Conservation (phyloP, 495 filamentous ascomycete genomes). For the Talaromyces nanjingensis region DNA sequence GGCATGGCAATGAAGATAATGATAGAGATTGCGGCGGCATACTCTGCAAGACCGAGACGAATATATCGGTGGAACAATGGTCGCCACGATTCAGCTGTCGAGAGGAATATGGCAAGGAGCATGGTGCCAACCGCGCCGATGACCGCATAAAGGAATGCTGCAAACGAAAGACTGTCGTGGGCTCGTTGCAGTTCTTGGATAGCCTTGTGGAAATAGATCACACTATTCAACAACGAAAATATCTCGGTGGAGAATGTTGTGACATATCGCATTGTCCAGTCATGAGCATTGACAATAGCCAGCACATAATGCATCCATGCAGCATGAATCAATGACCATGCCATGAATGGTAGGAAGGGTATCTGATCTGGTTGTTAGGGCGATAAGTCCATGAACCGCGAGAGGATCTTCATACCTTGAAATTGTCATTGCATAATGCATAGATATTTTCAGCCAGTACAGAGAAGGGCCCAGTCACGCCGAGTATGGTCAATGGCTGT, state of each 20-base stretch:
- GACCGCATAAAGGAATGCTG: conserved; percentile 63
- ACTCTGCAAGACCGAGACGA: conserved; percentile 58
- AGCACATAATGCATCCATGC: conserved; percentile 64
- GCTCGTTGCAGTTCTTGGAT: conserved; percentile 60
- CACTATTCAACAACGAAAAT: conserved; percentile 62
- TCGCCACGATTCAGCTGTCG: conserved; percentile 57
- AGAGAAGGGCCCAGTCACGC: conserved; percentile 68
- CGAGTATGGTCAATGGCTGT: conserved; percentile 66
- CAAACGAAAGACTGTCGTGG: conserved; percentile 51
- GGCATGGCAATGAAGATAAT: conserved; percentile 62
- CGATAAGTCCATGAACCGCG: neutral
- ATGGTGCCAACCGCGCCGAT: conserved; percentile 66
- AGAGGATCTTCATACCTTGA: conserved; percentile 36
- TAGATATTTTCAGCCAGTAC: conserved; percentile 68
- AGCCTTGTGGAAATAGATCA: conserved; percentile 73
- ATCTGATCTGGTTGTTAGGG: conserved; percentile 33
- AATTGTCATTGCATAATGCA: conserved; percentile 46
- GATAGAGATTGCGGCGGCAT: conserved; percentile 66
- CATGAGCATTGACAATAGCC: conserved; percentile 65
- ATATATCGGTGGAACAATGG: conserved; percentile 61
- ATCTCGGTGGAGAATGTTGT: conserved; percentile 67
- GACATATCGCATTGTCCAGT: conserved; percentile 74
- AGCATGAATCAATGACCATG: conserved; percentile 66
- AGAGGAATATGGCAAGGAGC: conserved; percentile 58
- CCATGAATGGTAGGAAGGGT: conserved; percentile 65